Evolutionary conservation across 1,284 basidiomycete genomes (phyloP), one percentile per base, ranked within the genome.

Genomic region (Microbotryum silenes-acaulis): DNA sequence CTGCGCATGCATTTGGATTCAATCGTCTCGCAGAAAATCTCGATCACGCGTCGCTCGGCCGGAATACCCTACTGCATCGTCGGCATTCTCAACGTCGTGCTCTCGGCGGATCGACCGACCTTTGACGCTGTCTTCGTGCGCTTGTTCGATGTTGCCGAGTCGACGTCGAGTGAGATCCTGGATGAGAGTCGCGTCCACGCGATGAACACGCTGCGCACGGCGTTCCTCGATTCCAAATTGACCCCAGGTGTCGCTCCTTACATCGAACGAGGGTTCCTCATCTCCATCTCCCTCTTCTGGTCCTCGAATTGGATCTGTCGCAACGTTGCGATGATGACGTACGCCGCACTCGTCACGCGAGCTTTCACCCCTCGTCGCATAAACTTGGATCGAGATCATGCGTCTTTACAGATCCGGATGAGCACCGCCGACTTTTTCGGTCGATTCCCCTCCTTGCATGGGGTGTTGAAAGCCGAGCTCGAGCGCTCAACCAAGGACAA

Each of bases 251-350:
- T 67, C 14, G 58, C 52, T 14, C 58, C 56, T 7, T 64, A 48
- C 52, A 47, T 74, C 29, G 74, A 73, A 25, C 57, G 69, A 18
- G 70, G 72, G 29, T 72, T 76, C 49, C 63, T 72, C 23, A 47
- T 75, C 25, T 70, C 74, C 14, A 72, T 76, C 59, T 63, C 70
- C 33, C 67, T 71, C 46, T 76, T 76, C 63, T 68, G 63, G 31
- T 75, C 74, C 18, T 56, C 67, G 9, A 66, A 64, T 65, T 76
- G 75, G 75, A 71, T 72, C 54, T 63, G 74, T 37, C 73, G 75
- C 52, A 76, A 76, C 62, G 75, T 72, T 51, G 71, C 73, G 46
- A 73, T 75, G 72, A 74, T 76, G 72, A 71, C 75, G 29, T 76
- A 73, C 51, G 69, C 72, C 14, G 68, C 73, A 3, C 70, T 75